Evolutionary conservation across 2,329 filamentous ascomycete genomes (phyloP), one percentile per base, ranked within the genome.

Genomic region (Penicillium verrucosum): DNA sequence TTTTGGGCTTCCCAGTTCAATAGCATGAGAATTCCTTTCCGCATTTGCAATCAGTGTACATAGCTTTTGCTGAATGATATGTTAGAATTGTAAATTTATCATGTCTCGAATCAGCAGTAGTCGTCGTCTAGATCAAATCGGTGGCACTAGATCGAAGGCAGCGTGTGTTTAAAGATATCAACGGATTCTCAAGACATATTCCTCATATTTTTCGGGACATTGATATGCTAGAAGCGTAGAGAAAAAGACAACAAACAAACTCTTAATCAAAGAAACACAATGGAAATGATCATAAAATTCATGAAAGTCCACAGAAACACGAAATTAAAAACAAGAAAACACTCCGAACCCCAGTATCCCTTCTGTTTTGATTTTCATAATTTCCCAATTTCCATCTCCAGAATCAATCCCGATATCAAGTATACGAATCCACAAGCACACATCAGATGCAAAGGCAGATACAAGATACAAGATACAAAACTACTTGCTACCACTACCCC

Each of bases 401-500:
- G 2, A 27, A 14, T 1, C 2, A 42, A 42, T 12, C 25, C 6
- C 11, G 6, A 9, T 21, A 16, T 46, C 29, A 14, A 34, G 14
- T 25, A n/a, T 8, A 34, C 44, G 25, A 34, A n/a, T 12, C 1
- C 14, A 1, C 29, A 45, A 23, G 4, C 30, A 36, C 9, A 34
- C 5, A 46, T 2, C 23, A 27, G 27, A 16, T 14, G 2, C 14
- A 21, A 27, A n/a, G 11, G 11, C 9, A 16, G 2, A 16, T 21
- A 21, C 21, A 21, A 21, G 21, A 21, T 21, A 21, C 21, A 21
- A 21, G 21, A 21, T 21, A 30, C 11, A 34, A 45, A 46, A 36
- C 12, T 46, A 56, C 41, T 56, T 56, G 29, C 16, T 45, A 7
- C 29, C 42, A 41, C 18, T 58, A 46, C 69, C 68, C 57, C 70